Base-by-base conservation (phyloP, 2,329 filamentous ascomycete species). In the Plectosphaerella plurivora region DNA sequence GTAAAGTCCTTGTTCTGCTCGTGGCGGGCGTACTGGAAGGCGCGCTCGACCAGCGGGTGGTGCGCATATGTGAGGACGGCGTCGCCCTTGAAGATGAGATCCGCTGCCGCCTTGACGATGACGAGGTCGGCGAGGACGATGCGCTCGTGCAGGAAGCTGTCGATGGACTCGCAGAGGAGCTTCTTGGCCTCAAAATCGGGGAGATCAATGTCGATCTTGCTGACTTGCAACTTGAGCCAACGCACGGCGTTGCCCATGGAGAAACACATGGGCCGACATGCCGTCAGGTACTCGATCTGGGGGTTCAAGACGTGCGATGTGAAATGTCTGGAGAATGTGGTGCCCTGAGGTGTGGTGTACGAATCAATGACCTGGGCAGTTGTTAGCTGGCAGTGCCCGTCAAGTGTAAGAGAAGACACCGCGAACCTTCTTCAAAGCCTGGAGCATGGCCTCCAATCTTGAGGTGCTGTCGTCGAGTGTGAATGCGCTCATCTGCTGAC, bases 191-290 rank as follows among this genome's bases (percentile, higher is more conserved):
- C 84, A 18, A 83, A 74, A 66, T 99, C 93, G 28, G 89, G 84
- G 2, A 87, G 82, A 60, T 92, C 88, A 41, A 93, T 91, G 62
- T 97, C 91, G 53, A 97, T 86, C 61, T 91, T 91, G 62, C 90
- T 88, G 65, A 99, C 93, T 63, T 91, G 84, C 47, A 96, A 83
- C 75, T 99, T 99, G 48, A 99, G 80, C 79, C 91, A 93, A 51
- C 94, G 84, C 65, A 99, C 96, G 36, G 91, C 91, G 68, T 97
- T 99, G 55, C 94, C 94, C 86, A 97, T 96, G 56, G 90, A 91
- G 70, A 96, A 94, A 59, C 90, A 95, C 72, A 99, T 89, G 35
- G 94, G 92, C n/a, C 94, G 86, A 65, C 92, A 97, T 60, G 91
- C 91, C 55, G 90, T 89, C 55, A 99, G 81, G 65, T 95, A 97